A percentile compares a stretch with the other conserved stretches of the same genome.
phyloP scores from a whole-genome alignment of 805 yeast genomes.

The Yarrowia phangngaensis region DNA sequence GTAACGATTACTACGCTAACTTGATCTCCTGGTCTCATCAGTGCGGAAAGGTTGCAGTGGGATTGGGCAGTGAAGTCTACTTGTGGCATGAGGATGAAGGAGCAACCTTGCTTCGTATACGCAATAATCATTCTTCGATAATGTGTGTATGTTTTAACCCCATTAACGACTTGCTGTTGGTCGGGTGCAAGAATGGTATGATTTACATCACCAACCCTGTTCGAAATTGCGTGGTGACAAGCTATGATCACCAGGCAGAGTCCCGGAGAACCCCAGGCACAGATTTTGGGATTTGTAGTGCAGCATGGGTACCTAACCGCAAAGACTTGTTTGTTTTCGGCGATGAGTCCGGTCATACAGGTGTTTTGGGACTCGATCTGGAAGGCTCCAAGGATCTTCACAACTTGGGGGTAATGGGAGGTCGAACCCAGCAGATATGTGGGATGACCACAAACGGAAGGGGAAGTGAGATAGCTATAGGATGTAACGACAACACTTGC shows the following conservation, averaged over 20 bases:
- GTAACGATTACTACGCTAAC: slow-evolving; percentile 72
- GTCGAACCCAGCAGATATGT: slow-evolving; percentile 35
- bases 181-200: slow-evolving; percentile 25
- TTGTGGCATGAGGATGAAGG: slow-evolving; percentile 56
- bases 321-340: slow-evolving; percentile 54
- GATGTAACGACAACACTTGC: slow-evolving; percentile 80
- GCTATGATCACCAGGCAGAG: slow-evolving; percentile 29
- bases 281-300: slow-evolving; percentile 45
- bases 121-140: slow-evolving; percentile 3
- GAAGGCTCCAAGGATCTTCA: neutral
- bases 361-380: slow-evolving; percentile 1
- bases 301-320: slow-evolving; percentile 54
- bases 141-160: slow-evolving; percentile 29
- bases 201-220: slow-evolving; percentile 34
- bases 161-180: slow-evolving; percentile 7
- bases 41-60: slow-evolving; percentile 54
- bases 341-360: slow-evolving; percentile 44
- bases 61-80: slow-evolving; percentile 53
- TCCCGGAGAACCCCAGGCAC: slow-evolving; percentile 36
- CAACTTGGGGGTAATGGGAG: slow-evolving; percentile 26
- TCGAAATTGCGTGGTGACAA: slow-evolving; percentile 36
- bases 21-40: slow-evolving; percentile 63
- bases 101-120: slow-evolving; percentile 42
- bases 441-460: slow-evolving; percentile 55
- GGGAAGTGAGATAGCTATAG: slow-evolving; percentile 61